Base-by-base conservation (phyloP, 1,284 basidiomycete genomes). In the Puccinia hordei region DNA sequence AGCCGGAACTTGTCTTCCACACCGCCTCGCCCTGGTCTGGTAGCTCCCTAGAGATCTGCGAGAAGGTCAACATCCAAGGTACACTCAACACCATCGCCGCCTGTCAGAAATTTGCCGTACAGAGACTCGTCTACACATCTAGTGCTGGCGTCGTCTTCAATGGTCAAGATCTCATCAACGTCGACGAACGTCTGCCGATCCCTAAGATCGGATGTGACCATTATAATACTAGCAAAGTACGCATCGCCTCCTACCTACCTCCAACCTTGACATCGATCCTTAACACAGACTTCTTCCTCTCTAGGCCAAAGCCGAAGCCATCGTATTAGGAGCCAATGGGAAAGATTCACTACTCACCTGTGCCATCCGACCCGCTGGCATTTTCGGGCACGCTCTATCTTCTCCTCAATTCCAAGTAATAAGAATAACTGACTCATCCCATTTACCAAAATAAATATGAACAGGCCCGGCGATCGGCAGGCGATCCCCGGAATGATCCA, bases 121-220 rank as follows among this genome's bases (percentile, higher is more conserved):
- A 88, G 24, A 95, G 97, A 86, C 90, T 99, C 65, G 93, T 99
- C 8, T 99, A 93, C 87, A 99, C 97, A 3, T 94, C 92, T 83
- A 95, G 93, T 68, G 95, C 94, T 1, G 93, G 95, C 69, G 94
- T 98, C 27, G 90, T 95, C 8, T 98, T 95, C 87, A 91, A 92
- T 82, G 95, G 95, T 0, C 86, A 87, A 27, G 83, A 87, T 82
- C 88, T 96, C 68, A 89, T 93, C 83, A 91, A 95, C 85, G 90
- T 92, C 46, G 97, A 99, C 86, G 97, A 99, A 87, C 90, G 96
- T 22, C 86, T 93, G 73, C 90, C 91, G 0, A 90, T 90, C 83
- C 94, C 94, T 0, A 89, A 89, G 57, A 89, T 89, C 66, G 89
- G 92, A 0, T 88, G 96, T 85, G 95, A 98, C 86, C 91, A 92